Percentiles rank a stretch among this genome's conserved stretches.
phyloP scores from a whole-genome alignment of 1,139 yeast genomes.

The Saccharomyces hybrid region DNA sequence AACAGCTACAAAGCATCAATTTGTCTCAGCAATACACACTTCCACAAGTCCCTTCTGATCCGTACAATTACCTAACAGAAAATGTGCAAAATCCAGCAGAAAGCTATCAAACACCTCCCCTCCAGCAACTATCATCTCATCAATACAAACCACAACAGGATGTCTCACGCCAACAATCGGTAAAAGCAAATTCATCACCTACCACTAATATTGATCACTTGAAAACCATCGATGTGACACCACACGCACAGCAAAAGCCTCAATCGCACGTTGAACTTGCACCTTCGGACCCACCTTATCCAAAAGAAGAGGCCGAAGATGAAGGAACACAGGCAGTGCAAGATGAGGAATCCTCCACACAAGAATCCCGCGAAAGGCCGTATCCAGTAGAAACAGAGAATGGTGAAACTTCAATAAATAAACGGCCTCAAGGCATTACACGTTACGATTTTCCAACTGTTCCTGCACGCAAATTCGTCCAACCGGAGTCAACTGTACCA shows the following conservation, averaged over 20 bases:
- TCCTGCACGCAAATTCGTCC: constrained; percentile 29
- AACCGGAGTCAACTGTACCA: constrained; percentile 4
- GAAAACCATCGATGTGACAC: background rate
- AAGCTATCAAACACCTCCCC: constrained; percentile 6
- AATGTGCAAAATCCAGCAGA: constrained; percentile 1
- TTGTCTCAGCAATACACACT: constrained; percentile 25
- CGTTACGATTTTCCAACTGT: constrained; percentile 35
- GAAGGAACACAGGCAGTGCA: constrained; percentile 3
- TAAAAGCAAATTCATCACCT: background rate
- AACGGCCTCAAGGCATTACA: constrained; percentile 26
- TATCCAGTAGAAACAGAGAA: constrained; percentile 19
- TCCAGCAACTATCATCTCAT: constrained; percentile 8
- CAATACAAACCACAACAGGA: background rate
- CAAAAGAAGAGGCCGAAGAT: constrained; percentile 18
- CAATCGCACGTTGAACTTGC: constrained; percentile 1
- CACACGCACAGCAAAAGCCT: background rate
- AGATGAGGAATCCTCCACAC: constrained; percentile 5
- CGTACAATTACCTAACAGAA: constrained; percentile 13
- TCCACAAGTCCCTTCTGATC: constrained; percentile 24
- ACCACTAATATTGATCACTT: background rate
- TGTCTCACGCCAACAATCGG: constrained; percentile 3
- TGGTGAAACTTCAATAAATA: background rate
- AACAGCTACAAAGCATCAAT: constrained; percentile 34
- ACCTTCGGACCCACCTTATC: constrained; percentile 24
- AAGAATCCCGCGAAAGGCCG: constrained; percentile 6